These are phyloP conservation scores for Eucalyptus regnans DNA, from an alignment of 345 rosid genomes.

Conservation along the genomic window DNA sequence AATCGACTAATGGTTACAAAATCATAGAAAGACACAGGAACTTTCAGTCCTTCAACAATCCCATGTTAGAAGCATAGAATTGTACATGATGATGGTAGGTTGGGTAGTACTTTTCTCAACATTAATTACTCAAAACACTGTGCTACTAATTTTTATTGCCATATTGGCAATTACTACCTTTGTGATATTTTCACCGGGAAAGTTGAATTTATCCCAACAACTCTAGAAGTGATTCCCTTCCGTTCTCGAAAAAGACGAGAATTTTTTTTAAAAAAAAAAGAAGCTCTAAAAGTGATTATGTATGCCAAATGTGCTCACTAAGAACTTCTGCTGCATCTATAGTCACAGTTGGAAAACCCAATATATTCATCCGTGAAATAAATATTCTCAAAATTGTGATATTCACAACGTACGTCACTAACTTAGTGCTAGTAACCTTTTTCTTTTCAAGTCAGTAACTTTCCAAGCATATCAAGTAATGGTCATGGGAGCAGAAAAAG, in stretches of 20 bases:
- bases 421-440: too few relatives aligned
- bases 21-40: neutral
- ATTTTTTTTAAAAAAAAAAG: too few relatives aligned
- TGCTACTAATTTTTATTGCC: neutral
- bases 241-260: neutral
- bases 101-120: neutral
- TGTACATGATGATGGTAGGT: neutral
- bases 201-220: neutral
- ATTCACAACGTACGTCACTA: too few relatives aligned
- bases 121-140: neutral
- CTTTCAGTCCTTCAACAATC: neutral
- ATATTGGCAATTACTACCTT: neutral
- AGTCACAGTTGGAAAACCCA: too few relatives aligned
- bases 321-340: too few relatives aligned
- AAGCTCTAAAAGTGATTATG: too few relatives aligned
- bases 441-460: too few relatives aligned
- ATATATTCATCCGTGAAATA: too few relatives aligned
- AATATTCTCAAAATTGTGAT: too few relatives aligned
- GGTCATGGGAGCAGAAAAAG: too few relatives aligned
- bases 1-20: neutral
- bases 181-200: neutral
- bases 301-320: too few relatives aligned
- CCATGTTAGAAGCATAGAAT: neutral
- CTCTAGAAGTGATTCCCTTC: neutral
- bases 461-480: too few relatives aligned